Percentiles rank a stretch among this genome's conserved stretches.
These are phyloP conservation scores for Gentiana straminea DNA, from an alignment of 257 asterid species.

Conservation along the genomic window DNA sequence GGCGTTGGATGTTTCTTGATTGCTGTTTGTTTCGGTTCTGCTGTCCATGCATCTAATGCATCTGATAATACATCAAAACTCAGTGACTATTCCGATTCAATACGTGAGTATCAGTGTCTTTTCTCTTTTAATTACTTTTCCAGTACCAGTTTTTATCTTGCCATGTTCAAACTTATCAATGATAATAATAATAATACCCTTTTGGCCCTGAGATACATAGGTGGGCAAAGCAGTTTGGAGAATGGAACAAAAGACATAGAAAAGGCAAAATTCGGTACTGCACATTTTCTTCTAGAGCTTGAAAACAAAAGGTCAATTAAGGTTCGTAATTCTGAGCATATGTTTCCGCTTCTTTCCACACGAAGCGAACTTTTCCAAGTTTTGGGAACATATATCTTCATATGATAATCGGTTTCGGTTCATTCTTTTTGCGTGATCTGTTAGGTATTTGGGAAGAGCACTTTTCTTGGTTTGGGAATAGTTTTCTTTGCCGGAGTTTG, in stretches of 20 bases:
- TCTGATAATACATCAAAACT: constrained; percentile 72
- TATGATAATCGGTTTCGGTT: too few relatives aligned
- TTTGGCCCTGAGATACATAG: constrained; percentile 5
- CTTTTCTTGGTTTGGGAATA: constrained; percentile 57
- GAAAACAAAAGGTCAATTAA: constrained; percentile 76
- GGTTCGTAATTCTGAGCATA: constrained; percentile 26
- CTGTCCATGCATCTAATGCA: constrained; percentile 73
- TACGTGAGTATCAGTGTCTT: neutral
- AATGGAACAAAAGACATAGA: constrained; percentile 26
- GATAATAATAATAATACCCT: neutral
- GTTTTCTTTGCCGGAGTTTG: constrained; percentile 88
- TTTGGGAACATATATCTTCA: too few relatives aligned
- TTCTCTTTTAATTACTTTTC: neutral
- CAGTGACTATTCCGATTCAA: constrained; percentile 13
- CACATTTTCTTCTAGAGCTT: constrained; percentile 62
- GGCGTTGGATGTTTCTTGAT: constrained; percentile 87
- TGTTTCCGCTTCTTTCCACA: too few relatives aligned
- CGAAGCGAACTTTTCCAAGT: too few relatives aligned
- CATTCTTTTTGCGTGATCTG: constrained; percentile 1
- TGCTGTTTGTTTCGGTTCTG: constrained; percentile 85
- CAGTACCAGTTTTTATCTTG: neutral
- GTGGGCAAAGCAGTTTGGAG: constrained; percentile 26
- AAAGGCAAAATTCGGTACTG: constrained; percentile 76
- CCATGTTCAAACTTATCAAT: neutral
- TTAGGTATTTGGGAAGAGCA: constrained; percentile 86